These are phyloP conservation scores for Isatis tinctoria DNA, from an alignment of 345 rosid genomes.

Conservation along the genomic window DNA sequence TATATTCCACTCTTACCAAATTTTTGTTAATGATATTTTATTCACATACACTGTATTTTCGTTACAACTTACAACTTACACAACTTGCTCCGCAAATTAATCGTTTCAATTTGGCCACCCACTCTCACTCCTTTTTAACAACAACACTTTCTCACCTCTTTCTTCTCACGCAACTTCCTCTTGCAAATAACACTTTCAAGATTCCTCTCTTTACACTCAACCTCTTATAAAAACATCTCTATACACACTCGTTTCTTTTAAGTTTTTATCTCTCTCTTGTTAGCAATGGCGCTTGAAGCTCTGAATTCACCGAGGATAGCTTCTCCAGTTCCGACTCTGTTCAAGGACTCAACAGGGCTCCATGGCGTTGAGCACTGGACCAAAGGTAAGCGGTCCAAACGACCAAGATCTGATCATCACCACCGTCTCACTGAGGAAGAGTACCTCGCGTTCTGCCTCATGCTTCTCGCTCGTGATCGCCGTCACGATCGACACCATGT, in stretches of 20 bases:
- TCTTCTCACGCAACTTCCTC: conserved; percentile 42
- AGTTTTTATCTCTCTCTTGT: neutral
- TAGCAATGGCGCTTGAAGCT: conserved; percentile 46
- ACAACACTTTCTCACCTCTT: neutral
- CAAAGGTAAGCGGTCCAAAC: conserved; percentile 45
- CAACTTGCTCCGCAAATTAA: conserved; percentile 21
- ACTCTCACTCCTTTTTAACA: conserved; percentile 18
- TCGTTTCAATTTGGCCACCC: conserved; percentile 25
- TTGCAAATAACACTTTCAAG: neutral
- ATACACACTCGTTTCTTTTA: neutral
- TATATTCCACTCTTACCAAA: conserved; percentile 5
- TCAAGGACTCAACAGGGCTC: neutral
- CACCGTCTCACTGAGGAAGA: conserved; percentile 37
- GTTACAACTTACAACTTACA: conserved; percentile 11
- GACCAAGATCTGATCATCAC: conserved; percentile 29
- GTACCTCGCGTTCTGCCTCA: conserved; percentile 43
- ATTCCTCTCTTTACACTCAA: neutral
- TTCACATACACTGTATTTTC: neutral
- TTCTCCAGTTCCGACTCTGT: neutral
- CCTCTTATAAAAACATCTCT: neutral
- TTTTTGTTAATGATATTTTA: neutral
- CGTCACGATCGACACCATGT: neutral
- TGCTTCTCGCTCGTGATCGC: conserved; percentile 42
- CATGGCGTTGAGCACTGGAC: conserved; percentile 28
- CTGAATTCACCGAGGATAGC: conserved; percentile 35